A percentile compares a stretch with the other conserved stretches of the same genome.
phyloP scores from a whole-genome alignment of 1,284 basidiomycete species.

The Wallemia hederae region DNA sequence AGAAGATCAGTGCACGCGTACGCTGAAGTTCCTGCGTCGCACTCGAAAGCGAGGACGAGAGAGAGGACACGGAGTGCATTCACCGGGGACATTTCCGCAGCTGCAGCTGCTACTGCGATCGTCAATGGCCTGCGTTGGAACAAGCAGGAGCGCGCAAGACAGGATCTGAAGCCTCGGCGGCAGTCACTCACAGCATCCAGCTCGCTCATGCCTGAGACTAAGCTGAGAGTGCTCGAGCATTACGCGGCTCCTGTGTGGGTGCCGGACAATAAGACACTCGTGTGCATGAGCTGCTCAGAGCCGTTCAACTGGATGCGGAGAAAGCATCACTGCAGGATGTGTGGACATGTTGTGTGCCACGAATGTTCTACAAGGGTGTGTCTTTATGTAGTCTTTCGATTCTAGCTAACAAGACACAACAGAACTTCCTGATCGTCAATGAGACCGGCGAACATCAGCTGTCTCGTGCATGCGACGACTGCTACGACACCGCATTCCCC shows the following conservation, averaged over 20 bases:
- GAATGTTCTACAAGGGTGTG: conserved; percentile 46
- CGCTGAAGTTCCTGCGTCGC: background rate
- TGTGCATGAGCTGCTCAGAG: conserved; percentile 53
- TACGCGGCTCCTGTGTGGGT: conserved; percentile 81
- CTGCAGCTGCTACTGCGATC: conserved; percentile 1
- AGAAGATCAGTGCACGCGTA: background rate
- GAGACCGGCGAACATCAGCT: conserved; percentile 26
- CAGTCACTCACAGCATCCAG: background rate
- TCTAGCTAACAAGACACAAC: conserved; percentile 20
- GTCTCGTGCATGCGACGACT: conserved; percentile 42
- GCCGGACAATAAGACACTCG: conserved; percentile 46
- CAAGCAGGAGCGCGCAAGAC: conserved; percentile 1
- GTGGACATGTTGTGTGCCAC: conserved; percentile 60
- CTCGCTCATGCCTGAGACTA: too few species aligned
- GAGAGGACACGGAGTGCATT: background rate
- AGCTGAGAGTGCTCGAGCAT: conserved; percentile 30
- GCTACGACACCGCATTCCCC: conserved; percentile 49
- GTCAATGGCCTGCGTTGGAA: conserved; percentile 10
- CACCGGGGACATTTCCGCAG: background rate
- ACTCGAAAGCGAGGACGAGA: background rate
- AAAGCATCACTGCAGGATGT: conserved; percentile 67
- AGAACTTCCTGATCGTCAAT: conserved; percentile 10
- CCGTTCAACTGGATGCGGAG: conserved; percentile 51
- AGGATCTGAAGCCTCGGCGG: background rate
- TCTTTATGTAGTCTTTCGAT: background rate